These are phyloP conservation scores for Geranium rotundifolium DNA, from an alignment of 345 rosid species.

Conservation along the genomic window DNA sequence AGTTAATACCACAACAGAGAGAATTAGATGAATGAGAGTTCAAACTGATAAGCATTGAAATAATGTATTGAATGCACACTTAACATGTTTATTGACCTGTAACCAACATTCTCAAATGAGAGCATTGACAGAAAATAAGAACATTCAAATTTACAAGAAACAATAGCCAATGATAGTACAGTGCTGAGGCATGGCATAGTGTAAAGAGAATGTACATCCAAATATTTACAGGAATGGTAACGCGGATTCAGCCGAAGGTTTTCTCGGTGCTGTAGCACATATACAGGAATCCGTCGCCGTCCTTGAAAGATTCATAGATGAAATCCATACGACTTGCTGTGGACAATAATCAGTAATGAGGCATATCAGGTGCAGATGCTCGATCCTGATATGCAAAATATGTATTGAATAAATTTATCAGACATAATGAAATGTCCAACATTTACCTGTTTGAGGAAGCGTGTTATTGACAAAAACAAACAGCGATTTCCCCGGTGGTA, in stretches of 20 bases:
- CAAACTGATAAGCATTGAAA: neutral
- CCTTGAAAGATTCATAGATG: conserved; percentile 67
- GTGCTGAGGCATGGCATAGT: neutral
- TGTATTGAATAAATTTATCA: neutral
- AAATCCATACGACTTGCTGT: conserved; percentile 65
- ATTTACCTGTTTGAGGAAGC: conserved; percentile 63
- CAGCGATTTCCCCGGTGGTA: conserved; percentile 60
- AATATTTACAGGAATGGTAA: neutral
- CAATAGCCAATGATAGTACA: neutral
- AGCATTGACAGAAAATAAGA: conserved; percentile 2
- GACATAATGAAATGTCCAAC: no score
- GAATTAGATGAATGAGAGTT: no score
- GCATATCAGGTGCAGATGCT: neutral
- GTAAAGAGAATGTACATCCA: conserved; percentile 3
- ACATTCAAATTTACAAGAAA: conserved; percentile 4
- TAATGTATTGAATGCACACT: neutral
- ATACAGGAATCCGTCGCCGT: conserved; percentile 84
- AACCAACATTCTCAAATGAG: neutral
- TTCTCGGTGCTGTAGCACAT: conserved; percentile 87
- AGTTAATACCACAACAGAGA: no score
- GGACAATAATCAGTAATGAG: neutral
- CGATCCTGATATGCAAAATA: neutral
- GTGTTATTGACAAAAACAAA: conserved; percentile 78
- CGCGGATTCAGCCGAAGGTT: conserved; percentile 37
- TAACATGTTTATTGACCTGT: neutral